Evolutionary conservation across 2,329 filamentous ascomycete genomes (phyloP), one percentile per base, ranked within the genome.

Genomic region (Coleophoma crateriformis): DNA sequence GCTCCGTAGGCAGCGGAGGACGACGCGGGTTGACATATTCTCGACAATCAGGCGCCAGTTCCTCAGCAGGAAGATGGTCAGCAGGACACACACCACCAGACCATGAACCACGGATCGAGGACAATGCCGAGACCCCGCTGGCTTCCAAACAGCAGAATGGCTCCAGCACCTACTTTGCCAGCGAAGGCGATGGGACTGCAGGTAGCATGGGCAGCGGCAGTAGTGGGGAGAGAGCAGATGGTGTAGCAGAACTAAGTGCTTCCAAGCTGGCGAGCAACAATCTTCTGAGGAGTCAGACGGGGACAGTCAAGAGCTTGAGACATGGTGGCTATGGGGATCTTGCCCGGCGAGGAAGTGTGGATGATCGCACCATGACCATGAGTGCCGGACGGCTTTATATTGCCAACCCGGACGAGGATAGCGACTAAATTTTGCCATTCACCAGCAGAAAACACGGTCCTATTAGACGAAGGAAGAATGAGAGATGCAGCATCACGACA

Each of bases 271-370:
- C 81, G 2, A 73, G 71, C 60, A 85, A 84, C 54, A 84, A 79
- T 46, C 66, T 78, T 37, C 70, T 78, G 58, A 73, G 83, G 58
- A 7, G 64, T 85, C 46, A 78, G 81, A 17, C 75, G 82, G 53
- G 79, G 85, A 63, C 41, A 11, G 41, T 44, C 17, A 84, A 85
- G 73, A 84, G 79, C 61, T 73, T 79, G 48, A 85, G 82, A 70
- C 83, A 76, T 47, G 87, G 90, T 20, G 88, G 92, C 54, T 72
- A 38, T 17, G 35, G 35, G 7, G 35, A 38, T 38, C 35, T 95
- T 49, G 79, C 77, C 60, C 77, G 89, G 58, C 77, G 87, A 61
- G 89, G 89, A 50, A 94, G 88, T 63, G 88, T 95, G 45, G 89
- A 94, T 64, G 58, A 68, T 90, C 86, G 61, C 68, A 91, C 87